Evolutionary conservation across 2,329 filamentous ascomycete genomes (phyloP).

Genomic region (Hyphodiscus sp.): DNA sequence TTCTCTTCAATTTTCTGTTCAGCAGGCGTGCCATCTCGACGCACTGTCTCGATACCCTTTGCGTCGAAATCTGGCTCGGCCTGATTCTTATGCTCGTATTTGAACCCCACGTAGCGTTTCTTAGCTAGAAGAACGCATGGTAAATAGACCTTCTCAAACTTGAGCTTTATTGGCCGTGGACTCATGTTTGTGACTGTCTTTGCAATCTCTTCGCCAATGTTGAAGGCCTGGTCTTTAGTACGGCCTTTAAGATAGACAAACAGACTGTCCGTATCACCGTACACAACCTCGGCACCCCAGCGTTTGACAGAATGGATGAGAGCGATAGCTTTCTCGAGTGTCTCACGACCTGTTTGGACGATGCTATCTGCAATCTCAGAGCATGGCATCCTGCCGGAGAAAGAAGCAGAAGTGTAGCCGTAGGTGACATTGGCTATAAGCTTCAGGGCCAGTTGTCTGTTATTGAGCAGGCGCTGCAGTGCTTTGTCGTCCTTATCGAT

Average conservation of each 20-base stretch:
- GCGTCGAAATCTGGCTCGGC: constrained; percentile 84
- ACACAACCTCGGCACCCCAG: constrained; percentile 96
- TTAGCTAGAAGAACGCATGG: constrained; percentile 92
- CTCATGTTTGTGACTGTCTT: constrained; percentile 83
- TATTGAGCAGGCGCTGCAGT: constrained; percentile 82
- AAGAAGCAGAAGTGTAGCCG: constrained; percentile 93
- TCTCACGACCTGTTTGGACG: constrained; percentile 91
- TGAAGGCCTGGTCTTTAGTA: constrained; percentile 81
- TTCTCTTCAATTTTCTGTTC: constrained; percentile 97
- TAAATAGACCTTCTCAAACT: constrained; percentile 98
- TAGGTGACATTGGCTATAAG: constrained; percentile 98
- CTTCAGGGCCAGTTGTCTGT: constrained; percentile 88
- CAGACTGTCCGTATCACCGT: constrained; percentile 93
- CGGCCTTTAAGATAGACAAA: constrained; percentile 87
- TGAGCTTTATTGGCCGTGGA: constrained; percentile 86
- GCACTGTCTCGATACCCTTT: constrained; percentile 96
- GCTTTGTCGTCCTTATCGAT: constrained; percentile 80
- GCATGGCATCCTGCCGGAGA: constrained; percentile 96
- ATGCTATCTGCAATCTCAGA: constrained; percentile 98
- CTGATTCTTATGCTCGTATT: constrained; percentile 78
- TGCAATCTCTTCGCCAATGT: constrained; percentile 88
- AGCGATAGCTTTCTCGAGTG: constrained; percentile 86
- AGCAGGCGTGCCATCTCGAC: constrained; percentile 87
- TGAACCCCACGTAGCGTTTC: constrained; percentile 97
- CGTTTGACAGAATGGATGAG: constrained; percentile 79